Evolutionary conservation across 176 grass and related monocot species (phyloP).

Genomic region (Hsuehochloa calcarea): DNA sequence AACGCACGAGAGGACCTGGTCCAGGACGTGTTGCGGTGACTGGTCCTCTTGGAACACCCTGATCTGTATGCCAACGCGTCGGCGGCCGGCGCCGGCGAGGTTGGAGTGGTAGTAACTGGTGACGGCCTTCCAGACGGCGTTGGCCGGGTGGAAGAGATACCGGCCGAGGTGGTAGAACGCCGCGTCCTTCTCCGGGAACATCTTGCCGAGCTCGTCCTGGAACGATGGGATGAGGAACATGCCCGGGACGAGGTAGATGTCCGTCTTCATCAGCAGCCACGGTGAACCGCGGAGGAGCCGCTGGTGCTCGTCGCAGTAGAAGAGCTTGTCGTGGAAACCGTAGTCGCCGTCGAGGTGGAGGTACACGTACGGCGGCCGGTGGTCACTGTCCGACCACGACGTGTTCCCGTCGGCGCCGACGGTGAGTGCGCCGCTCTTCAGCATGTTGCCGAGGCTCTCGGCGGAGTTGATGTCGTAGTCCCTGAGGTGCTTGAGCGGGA

Average conservation of each 20-base stretch:
- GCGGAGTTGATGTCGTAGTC: background rate
- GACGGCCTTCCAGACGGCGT: conserved; percentile 50
- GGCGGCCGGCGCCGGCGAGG: conserved; percentile 27
- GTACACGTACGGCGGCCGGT: conserved; percentile 43
- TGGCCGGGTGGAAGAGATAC: conserved; percentile 66
- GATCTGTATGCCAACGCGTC: conserved; percentile 52
- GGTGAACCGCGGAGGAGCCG: conserved; percentile 25
- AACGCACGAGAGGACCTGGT: conserved; percentile 45
- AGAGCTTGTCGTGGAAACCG: conserved; percentile 54
- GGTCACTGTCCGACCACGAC: background rate
- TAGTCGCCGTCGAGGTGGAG: conserved; percentile 58
- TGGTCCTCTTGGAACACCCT: conserved; percentile 32
- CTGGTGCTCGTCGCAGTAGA: conserved; percentile 69
- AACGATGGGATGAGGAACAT: conserved; percentile 53
- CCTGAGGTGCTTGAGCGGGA: conserved; percentile 17
- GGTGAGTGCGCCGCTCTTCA: conserved; percentile 21
- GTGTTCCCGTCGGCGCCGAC: background rate
- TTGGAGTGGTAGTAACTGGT: conserved; percentile 31
- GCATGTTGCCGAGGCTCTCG: conserved; percentile 59
- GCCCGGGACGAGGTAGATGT: conserved; percentile 54
- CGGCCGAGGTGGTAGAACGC: conserved; percentile 57
- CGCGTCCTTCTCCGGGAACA: conserved; percentile 60
- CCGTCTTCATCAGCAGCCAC: conserved; percentile 56
- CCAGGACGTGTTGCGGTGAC: background rate
- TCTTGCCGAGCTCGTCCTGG: conserved; percentile 27